phyloP scores from a whole-genome alignment of 805 yeast genomes.

The Candida dajiaensis region DNA sequence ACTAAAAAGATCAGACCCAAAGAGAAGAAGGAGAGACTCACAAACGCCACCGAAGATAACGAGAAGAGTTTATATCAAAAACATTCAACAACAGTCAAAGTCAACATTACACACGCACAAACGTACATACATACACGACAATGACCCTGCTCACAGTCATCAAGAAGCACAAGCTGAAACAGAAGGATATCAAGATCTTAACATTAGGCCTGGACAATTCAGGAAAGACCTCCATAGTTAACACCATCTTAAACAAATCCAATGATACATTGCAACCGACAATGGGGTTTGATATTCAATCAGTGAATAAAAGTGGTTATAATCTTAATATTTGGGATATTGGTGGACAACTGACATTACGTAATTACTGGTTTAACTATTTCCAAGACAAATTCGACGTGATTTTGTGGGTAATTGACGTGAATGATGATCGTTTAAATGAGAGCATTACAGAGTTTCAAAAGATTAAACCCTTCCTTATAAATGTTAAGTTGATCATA shows the following conservation, averaged over 20 bases:
- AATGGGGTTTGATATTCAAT: constrained; percentile 79
- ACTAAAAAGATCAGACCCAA: too few species aligned
- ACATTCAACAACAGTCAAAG: too few species aligned
- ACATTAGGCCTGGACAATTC: constrained; percentile 85
- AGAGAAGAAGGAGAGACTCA: too few species aligned
- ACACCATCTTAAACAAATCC: constrained; percentile 44
- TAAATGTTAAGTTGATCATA: constrained; percentile 62
- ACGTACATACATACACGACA: neutral
- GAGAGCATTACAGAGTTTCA: constrained; percentile 65
- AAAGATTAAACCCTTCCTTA: constrained; percentile 46
- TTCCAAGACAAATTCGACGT: constrained; percentile 67
- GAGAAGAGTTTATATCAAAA: too few species aligned
- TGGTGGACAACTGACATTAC: constrained; percentile 80
- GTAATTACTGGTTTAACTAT: constrained; percentile 93
- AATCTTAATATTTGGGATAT: constrained; percentile 73
- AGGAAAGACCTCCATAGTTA: constrained; percentile 84
- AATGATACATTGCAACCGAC: constrained; percentile 70
- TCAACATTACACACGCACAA: too few species aligned
- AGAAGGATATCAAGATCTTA: constrained; percentile 66
- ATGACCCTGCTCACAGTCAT: constrained; percentile 85
- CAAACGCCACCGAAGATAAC: too few species aligned
- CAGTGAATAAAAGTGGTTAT: constrained; percentile 36
- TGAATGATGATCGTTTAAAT: constrained; percentile 49
- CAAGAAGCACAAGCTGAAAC: constrained; percentile 76
- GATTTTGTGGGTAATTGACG: constrained; percentile 83